phyloP scores from a whole-genome alignment of 2,329 filamentous ascomycete species.

The Orbilia oligospora region DNA sequence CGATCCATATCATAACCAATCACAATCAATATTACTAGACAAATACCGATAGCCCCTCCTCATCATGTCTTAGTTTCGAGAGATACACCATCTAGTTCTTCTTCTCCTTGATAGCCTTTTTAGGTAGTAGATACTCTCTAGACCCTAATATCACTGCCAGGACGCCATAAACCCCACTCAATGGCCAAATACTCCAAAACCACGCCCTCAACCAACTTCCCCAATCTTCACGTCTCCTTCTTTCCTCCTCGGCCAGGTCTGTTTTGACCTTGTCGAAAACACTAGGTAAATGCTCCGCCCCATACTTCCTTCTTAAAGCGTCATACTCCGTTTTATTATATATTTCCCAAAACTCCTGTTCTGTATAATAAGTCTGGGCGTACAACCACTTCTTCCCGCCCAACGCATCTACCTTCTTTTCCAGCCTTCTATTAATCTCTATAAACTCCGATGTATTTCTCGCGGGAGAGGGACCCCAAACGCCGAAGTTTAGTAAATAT shows the following conservation, averaged over 20 bases:
- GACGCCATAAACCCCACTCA: constrained; percentile 75
- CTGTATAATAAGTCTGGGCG: constrained; percentile 77
- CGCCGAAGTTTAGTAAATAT: constrained; percentile 74
- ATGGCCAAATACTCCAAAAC: constrained; percentile 70
- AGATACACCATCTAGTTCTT: neutral
- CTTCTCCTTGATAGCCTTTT: constrained; percentile 29
- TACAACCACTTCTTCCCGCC: constrained; percentile 80
- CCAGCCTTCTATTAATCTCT: constrained; percentile 73
- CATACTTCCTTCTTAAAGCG: constrained; percentile 73
- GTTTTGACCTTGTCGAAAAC: constrained; percentile 79
- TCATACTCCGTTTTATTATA: constrained; percentile 76
- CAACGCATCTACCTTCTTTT: constrained; percentile 73
- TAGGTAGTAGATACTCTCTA: constrained; percentile 65
- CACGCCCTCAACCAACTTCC: constrained; percentile 64
- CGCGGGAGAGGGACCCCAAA: constrained; percentile 72
- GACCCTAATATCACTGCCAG: constrained; percentile 73
- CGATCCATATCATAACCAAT: neutral
- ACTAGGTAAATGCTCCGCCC: constrained; percentile 73
- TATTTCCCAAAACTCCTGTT: constrained; percentile 78
- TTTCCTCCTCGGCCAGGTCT: constrained; percentile 65
- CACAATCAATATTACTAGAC: no score
- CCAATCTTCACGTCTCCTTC: constrained; percentile 67
- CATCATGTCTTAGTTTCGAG: neutral
- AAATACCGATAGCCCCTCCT: neutral
- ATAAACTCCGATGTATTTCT: constrained; percentile 70